Base-by-base conservation (phyloP, 768 basidiomycete genomes). In the Rhodotorula kratochvilovae region DNA sequence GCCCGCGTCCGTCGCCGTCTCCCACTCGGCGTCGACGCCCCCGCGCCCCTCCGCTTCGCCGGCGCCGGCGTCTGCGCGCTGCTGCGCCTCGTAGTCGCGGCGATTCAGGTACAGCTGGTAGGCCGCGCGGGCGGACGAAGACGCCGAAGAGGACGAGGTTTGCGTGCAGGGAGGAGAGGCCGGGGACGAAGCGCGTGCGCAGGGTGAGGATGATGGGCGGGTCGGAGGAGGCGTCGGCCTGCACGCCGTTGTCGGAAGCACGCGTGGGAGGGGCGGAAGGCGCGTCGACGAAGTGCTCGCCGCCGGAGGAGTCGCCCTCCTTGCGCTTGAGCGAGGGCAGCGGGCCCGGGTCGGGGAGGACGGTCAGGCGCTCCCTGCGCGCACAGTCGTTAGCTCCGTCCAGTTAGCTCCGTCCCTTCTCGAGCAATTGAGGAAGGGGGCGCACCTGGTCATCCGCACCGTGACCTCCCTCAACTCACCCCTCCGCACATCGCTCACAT, bases 31-130 rank as follows among this genome's bases (percentile, higher is more conserved):
- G 27, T 16, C 54, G 13, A 17, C 53, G 33, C 17, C 19, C 12
- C n/a, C 54, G 54, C 7, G 54, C 54, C 27, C 39, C 39, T 29
- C 53, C 8, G 33, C 33, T 5, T 6, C 21, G 4, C 7, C 54
- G 54, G 5, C 21, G 17, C 7, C 19, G 33, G 31, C 54, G 13
- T 17, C 13, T 17, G 17, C 33, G 17, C 21, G 31, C 31, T 35
- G 54, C 31, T 15, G 25, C 13, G 63, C 54, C 11, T 45, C 43
- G 33, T 56, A 39, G 45, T 65, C 55, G 15, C 27, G 11, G 0
- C n/a, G n/a, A 27, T 65, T 45, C 15, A 65, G 55, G 55, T 45
- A 57, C 31, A 65, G 42, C 16, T 65, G 54, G 55, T 65, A 65
- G 3, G 42, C 29, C 8, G 63, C 54, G 2, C 63, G 42, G 12